phyloP scores from a whole-genome alignment of 2,329 filamentous ascomycete species.

The Paracorniculantispora psalliotae region DNA sequence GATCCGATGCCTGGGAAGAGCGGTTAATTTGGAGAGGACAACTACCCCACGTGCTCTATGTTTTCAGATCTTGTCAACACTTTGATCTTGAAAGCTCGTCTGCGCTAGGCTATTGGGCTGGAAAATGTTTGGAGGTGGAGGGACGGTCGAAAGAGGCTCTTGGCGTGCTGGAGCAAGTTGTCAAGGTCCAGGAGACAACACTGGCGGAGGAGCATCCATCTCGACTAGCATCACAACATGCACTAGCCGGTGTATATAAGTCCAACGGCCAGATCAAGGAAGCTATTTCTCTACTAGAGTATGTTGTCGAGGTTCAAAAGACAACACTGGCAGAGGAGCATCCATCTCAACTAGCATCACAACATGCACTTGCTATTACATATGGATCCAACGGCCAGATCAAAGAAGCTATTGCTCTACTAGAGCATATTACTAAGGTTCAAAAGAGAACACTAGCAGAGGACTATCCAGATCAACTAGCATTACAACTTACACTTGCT shows the following conservation, averaged over 20 bases:
- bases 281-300: neutral
- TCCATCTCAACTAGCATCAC: neutral
- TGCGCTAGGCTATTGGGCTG: neutral
- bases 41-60: constrained; percentile 5
- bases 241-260: neutral
- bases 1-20: neutral
- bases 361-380: neutral
- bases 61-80: neutral
- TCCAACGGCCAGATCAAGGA: constrained; percentile 1
- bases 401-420: neutral
- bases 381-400: neutral
- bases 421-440: neutral
- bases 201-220: neutral
- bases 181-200: constrained; percentile 1
- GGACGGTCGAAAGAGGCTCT: neutral
- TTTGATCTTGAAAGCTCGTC: neutral
- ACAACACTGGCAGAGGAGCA: neutral
- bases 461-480: neutral
- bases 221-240: constrained; percentile 5
- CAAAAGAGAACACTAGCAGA: neutral
- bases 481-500: neutral
- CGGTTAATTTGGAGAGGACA: constrained; percentile 2
- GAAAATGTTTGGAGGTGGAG: neutral
- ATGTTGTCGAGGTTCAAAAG: constrained; percentile 3
- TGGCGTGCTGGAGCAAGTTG: neutral